A percentile compares a stretch with the other conserved stretches of the same genome.
Conservation (phyloP, 805 yeast genomes). For the Kluyveromyces dobzhanskii region DNA sequence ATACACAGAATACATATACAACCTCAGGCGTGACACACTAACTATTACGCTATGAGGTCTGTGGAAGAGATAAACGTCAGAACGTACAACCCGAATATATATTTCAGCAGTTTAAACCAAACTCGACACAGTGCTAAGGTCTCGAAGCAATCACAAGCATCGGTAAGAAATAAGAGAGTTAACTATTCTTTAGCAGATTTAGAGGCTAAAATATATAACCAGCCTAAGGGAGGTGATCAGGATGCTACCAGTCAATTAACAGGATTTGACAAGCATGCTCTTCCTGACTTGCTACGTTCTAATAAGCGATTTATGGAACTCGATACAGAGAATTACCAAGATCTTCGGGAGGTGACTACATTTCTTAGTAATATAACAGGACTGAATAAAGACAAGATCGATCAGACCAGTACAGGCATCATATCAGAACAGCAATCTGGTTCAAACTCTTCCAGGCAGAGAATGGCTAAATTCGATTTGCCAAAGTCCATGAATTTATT, state of each 20-base stretch:
- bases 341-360: constrained; percentile 23
- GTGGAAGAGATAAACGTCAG: constrained; percentile 29
- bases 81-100: constrained; percentile 27
- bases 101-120: constrained; percentile 19
- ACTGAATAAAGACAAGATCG: constrained; percentile 24
- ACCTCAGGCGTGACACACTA: too few relatives aligned
- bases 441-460: constrained; percentile 14
- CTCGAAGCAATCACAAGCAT: constrained; percentile 15
- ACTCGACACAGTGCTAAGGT: neutral
- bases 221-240: constrained; percentile 7
- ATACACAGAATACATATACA: too few relatives aligned
- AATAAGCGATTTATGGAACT: constrained; percentile 27
- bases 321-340: constrained; percentile 25
- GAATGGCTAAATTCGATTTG: constrained; percentile 22
- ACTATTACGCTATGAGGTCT: constrained; percentile 3
- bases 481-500: constrained; percentile 23
- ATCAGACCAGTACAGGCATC: constrained; percentile 13
- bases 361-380: constrained; percentile 25
- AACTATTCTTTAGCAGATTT: constrained; percentile 30
- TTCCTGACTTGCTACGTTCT: constrained; percentile 25
- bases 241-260: constrained; percentile 9
- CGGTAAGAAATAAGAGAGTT: constrained; percentile 22
- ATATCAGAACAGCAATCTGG: constrained; percentile 8
- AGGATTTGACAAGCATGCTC: constrained; percentile 18
- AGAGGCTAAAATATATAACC: constrained; percentile 24